Percentiles rank a stretch among this genome's conserved stretches.
These are phyloP conservation scores for Ochromonadaceae sp. DNA, from an alignment of 352 stramenopile species.

Conservation along the genomic window DNA sequence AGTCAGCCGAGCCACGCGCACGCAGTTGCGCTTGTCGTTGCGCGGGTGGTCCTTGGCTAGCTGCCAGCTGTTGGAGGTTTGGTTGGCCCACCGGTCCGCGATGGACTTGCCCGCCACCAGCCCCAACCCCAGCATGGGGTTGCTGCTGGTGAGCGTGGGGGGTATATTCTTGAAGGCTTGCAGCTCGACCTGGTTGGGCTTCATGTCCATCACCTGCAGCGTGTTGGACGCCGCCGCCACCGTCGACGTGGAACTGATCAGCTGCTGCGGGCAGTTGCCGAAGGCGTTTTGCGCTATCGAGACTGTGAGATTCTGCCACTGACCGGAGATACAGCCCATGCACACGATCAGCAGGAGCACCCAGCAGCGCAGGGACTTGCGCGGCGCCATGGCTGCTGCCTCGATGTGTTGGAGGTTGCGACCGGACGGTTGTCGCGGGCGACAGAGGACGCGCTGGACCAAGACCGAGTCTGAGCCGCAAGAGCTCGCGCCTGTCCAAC, in stretches of 20 bases:
- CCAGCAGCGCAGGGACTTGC: too few species aligned
- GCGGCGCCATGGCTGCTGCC: too few species aligned
- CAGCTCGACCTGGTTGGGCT: not conserved
- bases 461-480: too few species aligned
- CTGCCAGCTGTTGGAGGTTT: not conserved
- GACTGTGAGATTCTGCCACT: too few species aligned
- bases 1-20: not conserved
- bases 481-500: too few species aligned
- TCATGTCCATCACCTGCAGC: too few species aligned
- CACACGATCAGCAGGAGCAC: too few species aligned
- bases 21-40: not conserved
- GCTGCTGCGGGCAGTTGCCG: not conserved
- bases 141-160: not conserved
- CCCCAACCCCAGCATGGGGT: not conserved
- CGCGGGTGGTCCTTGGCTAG: not conserved
- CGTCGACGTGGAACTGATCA: not conserved
- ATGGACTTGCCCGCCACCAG: not conserved
- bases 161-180: conserved; percentile 2
- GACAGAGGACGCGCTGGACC: too few species aligned
- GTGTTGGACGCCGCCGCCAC: not conserved
- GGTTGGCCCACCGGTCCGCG: not conserved
- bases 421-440: too few species aligned
- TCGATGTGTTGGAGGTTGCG: too few species aligned
- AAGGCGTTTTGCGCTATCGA: too few species aligned
- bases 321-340: too few species aligned